Base-by-base conservation (phyloP, 2,329 filamentous ascomycete species). In the Parascedosporium putredinis region DNA sequence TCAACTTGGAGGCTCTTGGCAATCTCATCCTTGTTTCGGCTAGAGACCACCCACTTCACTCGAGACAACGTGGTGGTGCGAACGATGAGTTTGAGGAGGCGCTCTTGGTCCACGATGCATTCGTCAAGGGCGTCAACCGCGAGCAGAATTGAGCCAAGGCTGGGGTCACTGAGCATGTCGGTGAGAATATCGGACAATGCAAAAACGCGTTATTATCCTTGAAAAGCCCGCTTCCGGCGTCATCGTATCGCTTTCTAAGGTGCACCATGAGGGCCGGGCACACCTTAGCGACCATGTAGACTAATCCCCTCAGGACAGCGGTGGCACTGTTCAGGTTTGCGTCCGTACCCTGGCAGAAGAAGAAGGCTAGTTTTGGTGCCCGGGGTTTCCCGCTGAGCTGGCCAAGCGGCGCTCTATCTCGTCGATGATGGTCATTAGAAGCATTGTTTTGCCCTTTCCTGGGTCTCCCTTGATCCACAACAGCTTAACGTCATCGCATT, bases 41-140 rank as follows among this genome's bases (percentile, higher is more conserved):
- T 74, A 0, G 69, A 68, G 0, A 70, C 52, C 14, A 75, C 51
- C 64, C 68, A 73, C 53, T 70, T 75, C 1, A 65, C 56, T 1
- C 51, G 49, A 12, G 55, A n/a, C n/a, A n/a, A 60, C 0, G 45
- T 53, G 22, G 47, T 34, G 14, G 27, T 42, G n/a, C 59, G 47
- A 12, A 55, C 45, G 45, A 73, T 62, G 12, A 70, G 52, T 0
- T 63, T 44, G 8, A 74, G 56, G 3, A 74, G 64, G 29, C 60
- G 44, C 0, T 47, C 20, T 18, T 56, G 51, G 18, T 56, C 61
- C 4, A 33, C 40, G 14, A 45, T 51, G 51, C 68, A 74, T 55
- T 75, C 70, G 50, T 76, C 70, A 1, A 75, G 65, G 1, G 69
- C 71, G 56, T 75, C 70, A 43, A 76, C 57, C 10, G 73, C 52